Base-by-base conservation (phyloP, 2,329 filamentous ascomycete genomes). In the Teratosphaeria gauchensis region DNA sequence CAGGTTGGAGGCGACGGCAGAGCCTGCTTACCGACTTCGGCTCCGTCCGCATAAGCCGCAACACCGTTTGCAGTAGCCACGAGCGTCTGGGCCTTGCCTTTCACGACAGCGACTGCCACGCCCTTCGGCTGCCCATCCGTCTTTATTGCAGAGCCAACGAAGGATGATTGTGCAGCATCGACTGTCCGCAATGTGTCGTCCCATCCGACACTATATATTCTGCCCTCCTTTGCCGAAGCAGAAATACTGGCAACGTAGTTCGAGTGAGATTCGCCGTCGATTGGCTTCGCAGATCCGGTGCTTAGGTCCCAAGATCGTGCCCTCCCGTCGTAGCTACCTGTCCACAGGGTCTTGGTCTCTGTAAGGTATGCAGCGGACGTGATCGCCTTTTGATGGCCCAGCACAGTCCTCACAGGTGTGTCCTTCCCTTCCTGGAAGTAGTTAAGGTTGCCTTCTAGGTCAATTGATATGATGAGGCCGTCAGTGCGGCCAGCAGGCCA, bases 341-440 rank as follows among this genome's bases (percentile, higher is more conserved):
- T 95, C 80, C 86, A 92, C 14, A 97, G 74, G 0, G 87, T 89
- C 57, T 85, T 79, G 52, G 76, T 69, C 33, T 82, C 77, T 1
- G 75, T 78, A 6, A 80, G 82, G 8, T 80, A 76, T 2, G 80
- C 82, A 42, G 96, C 77, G 4, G 92, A 85, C 1, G 91, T 97
- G 68, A 97, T 88, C 68, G 84, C 89, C 79, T 92, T 96, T 73
- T 92, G 89, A 73, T 99, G 94, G 28, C 94, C 92, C 61, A 92
- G 85, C 1, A 99, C 79, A 14, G 92, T 77, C 64, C 82, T 86
- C 57, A 82, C 80, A 0, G 92, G 89, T 59, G 84, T 82, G 0
- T 82, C 77, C 54, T 80, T 87, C 52, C 88, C 88, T 69, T 90
- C 84, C 11, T 84, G 80, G 51, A 97, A 81, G 73, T 99, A 99